Evolutionary conservation across 345 rosid genomes (phyloP), one percentile per base, ranked within the genome.

Genomic region (Salix brachista): DNA sequence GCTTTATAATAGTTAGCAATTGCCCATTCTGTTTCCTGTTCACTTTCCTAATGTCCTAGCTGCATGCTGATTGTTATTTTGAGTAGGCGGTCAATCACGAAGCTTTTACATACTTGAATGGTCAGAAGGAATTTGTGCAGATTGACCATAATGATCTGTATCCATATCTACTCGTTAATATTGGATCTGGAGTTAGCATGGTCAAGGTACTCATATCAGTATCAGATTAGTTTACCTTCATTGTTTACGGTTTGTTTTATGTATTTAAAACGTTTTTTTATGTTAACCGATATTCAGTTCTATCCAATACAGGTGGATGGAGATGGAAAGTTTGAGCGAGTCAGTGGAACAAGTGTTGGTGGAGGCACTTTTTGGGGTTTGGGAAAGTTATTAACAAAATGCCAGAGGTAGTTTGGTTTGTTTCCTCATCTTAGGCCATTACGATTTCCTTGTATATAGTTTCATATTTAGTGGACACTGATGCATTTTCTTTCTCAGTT

Each of bases 121-220:
- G 97, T 70, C 91, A 85, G 76, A 96, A 96, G 87, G 94, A 94
- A 84, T 96, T 96, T 85, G 93, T 94, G 80, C 99, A 92, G 89
- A 88, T 96, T 72, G 98, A 96, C 78, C 83, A 81, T 9, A 92
- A 94, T 86, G 98, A 96, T 50, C 68, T 96, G 87, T 96, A 88
- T 75, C 99, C 99, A 37, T 96, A 96, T 89, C 99, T 96, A 80
- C 97, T 96, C 58, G 99, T 94, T 36, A 96, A 96, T 77, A 77
- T 96, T 78, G 99, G 99, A 84, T 96, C 99, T 82, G 99, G 99
- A 80, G 98, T 96, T 81, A 94, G 99, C 82, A 90, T 96, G 85
- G 92, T 96, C 85, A 96, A 96, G 99, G 99, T 93, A 58, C 81
- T 80, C 73, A 58, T 58, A 58, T 10, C 62, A 58, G 62, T 11